These are phyloP conservation scores for Carex sylvatica DNA, from an alignment of 202 grass and related monocot species.

Conservation along the genomic window DNA sequence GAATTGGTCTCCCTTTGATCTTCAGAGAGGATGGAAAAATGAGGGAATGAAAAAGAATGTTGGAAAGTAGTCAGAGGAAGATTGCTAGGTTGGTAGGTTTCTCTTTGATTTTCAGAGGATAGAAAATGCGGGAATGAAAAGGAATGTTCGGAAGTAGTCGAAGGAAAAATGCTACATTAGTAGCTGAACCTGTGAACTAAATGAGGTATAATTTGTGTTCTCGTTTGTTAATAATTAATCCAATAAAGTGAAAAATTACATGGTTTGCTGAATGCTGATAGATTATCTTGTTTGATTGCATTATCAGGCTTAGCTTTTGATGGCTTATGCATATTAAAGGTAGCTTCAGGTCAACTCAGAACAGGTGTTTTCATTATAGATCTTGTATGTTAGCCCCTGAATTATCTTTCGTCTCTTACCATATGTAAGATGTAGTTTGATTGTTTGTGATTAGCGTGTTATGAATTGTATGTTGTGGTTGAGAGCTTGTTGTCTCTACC, in stretches of 20 bases:
- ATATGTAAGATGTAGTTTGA: not conserved
- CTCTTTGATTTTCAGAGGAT: not conserved
- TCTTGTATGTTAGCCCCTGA: constrained; percentile 20
- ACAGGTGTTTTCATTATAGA: not conserved
- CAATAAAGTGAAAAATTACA: not conserved
- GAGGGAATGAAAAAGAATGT: not conserved
- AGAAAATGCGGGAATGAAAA: not conserved
- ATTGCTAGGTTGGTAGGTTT: not conserved
- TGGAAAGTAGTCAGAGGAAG: not conserved
- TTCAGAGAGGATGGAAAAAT: not conserved
- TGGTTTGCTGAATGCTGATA: not conserved
- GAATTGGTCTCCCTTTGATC: not conserved
- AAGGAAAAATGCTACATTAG: not conserved
- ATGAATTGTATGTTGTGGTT: not conserved
- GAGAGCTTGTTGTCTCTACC: not conserved
- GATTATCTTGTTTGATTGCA: not conserved
- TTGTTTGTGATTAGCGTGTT: constrained; percentile 13
- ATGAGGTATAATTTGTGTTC: not conserved
- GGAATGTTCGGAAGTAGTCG: not conserved
- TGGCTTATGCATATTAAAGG: not conserved
- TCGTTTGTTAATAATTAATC: not conserved
- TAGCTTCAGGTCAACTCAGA: constrained; percentile 5
- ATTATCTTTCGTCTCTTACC: not conserved
- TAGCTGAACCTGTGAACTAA: constrained; percentile 16
- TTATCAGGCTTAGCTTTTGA: constrained; percentile 13